Evolutionary conservation across 805 yeast species (phyloP).

Genomic region (Candida oleophila): DNA sequence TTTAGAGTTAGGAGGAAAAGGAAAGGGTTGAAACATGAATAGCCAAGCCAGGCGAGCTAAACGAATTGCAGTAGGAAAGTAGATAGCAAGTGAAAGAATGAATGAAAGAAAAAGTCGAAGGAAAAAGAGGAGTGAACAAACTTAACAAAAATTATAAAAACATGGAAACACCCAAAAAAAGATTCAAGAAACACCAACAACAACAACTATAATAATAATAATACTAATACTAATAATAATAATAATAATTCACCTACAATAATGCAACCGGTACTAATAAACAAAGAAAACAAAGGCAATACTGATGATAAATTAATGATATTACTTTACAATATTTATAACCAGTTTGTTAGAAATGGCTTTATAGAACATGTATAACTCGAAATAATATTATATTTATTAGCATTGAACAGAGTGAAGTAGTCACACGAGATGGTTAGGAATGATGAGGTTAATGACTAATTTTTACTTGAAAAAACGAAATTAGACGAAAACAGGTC

Average conservation of each 20-base stretch:
- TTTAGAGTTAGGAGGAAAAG: not conserved
- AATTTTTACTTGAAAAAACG: no score
- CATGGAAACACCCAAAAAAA: no score
- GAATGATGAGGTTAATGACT: no score
- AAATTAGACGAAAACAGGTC: no score
- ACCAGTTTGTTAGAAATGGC: not conserved
- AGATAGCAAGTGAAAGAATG: not conserved
- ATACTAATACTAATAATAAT: not conserved
- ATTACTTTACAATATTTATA: not conserved
- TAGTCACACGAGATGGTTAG: not conserved
- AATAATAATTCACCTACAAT: no score
- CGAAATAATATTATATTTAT: conserved; percentile 1
- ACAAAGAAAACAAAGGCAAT: not conserved
- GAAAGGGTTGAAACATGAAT: not conserved
- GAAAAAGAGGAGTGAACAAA: not conserved
- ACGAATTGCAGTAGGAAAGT: not conserved
- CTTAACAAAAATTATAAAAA: not conserved
- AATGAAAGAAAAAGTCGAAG: not conserved
- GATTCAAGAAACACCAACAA: not conserved
- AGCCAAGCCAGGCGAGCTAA: not conserved
- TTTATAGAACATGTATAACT: conserved; percentile 2
- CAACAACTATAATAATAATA: not conserved
- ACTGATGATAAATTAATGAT: no score
- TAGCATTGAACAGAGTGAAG: not conserved
- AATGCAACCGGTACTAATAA: not conserved